These are phyloP conservation scores for Boletus rubropictus DNA, from an alignment of 768 basidiomycete genomes.

Conservation along the genomic window DNA sequence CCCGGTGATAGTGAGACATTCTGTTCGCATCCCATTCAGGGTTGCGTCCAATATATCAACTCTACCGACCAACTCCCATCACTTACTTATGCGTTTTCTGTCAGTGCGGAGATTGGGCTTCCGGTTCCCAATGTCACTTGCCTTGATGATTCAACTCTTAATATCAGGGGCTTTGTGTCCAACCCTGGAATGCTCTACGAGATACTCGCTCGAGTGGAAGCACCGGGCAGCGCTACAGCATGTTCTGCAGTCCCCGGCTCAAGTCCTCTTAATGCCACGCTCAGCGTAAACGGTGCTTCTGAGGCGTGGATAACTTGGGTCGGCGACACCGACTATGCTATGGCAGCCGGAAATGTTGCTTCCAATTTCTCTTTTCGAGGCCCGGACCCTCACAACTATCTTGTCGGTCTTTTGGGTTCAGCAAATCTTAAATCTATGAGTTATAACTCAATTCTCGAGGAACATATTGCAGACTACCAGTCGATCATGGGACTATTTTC, in stretches of 20 bases:
- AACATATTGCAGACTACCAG: constrained; percentile 50
- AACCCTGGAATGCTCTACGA: constrained; percentile 68
- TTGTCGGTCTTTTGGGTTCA: constrained; percentile 37
- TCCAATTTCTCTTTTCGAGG: constrained; percentile 60
- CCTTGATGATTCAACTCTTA: constrained; percentile 48
- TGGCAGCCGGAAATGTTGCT: constrained; percentile 52
- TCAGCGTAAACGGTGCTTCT: constrained; percentile 41
- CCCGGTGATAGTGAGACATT: constrained; percentile 42
- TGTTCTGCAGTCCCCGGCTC: constrained; percentile 31
- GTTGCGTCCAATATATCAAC: constrained; percentile 57
- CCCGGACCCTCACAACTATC: constrained; percentile 48
- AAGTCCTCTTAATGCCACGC: constrained; percentile 39
- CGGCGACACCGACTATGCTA: constrained; percentile 66
- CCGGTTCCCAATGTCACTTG: constrained; percentile 59
- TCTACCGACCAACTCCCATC: constrained; percentile 32
- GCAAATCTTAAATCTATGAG: constrained; percentile 14
- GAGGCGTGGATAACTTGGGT: constrained; percentile 68
- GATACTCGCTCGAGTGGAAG: constrained; percentile 46
- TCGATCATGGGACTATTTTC: constrained; percentile 44
- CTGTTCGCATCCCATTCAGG: constrained; percentile 59
- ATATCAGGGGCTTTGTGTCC: constrained; percentile 44
- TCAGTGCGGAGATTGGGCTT: constrained; percentile 41
- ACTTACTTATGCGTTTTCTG: constrained; percentile 45
- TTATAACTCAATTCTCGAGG: constrained; percentile 38
- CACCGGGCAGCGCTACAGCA: constrained; percentile 27